Base-by-base conservation (phyloP, 2,329 filamentous ascomycete species). In the Amauroascus niger region DNA sequence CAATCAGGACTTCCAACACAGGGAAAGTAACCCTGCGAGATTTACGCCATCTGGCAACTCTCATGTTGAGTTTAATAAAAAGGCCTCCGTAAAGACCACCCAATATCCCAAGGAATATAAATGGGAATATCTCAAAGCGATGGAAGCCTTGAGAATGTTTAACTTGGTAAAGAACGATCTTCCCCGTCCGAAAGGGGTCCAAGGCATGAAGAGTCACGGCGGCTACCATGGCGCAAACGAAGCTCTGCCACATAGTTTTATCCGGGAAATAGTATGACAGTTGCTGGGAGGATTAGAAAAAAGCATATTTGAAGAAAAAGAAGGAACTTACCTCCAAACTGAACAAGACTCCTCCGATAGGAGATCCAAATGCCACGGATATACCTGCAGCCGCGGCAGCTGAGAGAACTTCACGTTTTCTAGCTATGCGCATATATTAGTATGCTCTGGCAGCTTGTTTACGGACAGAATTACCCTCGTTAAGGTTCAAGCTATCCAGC, bases 241-340 rank as follows among this genome's bases (percentile, higher is more conserved):
- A 98, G 64, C 89, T 95, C 68, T 96, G 93, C 93, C 93, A 98
- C 93, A 98, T 97, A 8, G 93, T 97, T 71, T 97, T 97, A 71
- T 97, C 91, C 0, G 93, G 91, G 62, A 97, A 97, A 69, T 96
- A 97, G 68, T 96, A 97, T 0, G 89, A 95, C 2, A 97, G 76
- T 78, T 95, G 88, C 80, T 87, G 55, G 30, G 22, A 48, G 14
- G 18, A 47, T 70, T 48, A 67, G 59, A 26, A 43, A 48, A 3
- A 20, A n/a, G 9, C 14, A 53, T 39, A 22, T 54, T 24, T 32
- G 40, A 20, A 30, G 16, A 20, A 9, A 22, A 16, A 22, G n/a
- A n/a, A n/a, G 30, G 5, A 41, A 53, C 67, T 60, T 71, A 85
- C 82, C 73, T 95, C 91, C n/a, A 97, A 79, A 70, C 88, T 94